These are phyloP conservation scores for Globisporangium mamillatum DNA, from an alignment of 352 stramenopile species.

Conservation along the genomic window DNA sequence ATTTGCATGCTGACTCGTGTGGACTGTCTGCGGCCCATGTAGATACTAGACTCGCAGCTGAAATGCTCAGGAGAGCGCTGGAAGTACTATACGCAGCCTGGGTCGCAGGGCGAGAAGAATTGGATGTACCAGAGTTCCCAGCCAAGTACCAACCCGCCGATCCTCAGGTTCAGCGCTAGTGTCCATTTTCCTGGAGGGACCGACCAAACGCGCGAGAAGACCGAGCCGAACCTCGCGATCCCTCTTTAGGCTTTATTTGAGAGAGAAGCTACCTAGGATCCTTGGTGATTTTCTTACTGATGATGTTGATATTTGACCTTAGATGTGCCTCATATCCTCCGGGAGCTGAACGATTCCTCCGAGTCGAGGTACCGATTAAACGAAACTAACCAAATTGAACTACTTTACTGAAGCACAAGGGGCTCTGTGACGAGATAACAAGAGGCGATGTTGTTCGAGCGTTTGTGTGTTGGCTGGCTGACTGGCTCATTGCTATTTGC, in stretches of 20 bases:
- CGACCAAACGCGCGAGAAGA: neutral
- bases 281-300: no score
- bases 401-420: neutral
- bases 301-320: neutral
- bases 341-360: no score
- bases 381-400: neutral
- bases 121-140: slow-evolving; percentile 22
- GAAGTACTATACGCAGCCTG: slow-evolving; percentile 26
- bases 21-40: neutral
- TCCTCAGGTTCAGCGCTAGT: neutral
- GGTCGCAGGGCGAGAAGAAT: slow-evolving; percentile 33
- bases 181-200: neutral
- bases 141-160: neutral
- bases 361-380: no score
- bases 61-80: slow-evolving; percentile 46
- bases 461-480: neutral
- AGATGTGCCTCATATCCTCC: neutral
- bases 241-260: slow-evolving; percentile 9
- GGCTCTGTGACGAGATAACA: neutral
- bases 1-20: neutral
- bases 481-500: neutral
- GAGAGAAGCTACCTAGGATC: no score
- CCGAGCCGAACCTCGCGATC: slow-evolving; percentile 19
- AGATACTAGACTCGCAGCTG: slow-evolving; percentile 66
- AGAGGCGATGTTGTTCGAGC: neutral